Evolutionary conservation across 2,329 filamentous ascomycete species (phyloP).

Genomic region (Zasmidium angulare): DNA sequence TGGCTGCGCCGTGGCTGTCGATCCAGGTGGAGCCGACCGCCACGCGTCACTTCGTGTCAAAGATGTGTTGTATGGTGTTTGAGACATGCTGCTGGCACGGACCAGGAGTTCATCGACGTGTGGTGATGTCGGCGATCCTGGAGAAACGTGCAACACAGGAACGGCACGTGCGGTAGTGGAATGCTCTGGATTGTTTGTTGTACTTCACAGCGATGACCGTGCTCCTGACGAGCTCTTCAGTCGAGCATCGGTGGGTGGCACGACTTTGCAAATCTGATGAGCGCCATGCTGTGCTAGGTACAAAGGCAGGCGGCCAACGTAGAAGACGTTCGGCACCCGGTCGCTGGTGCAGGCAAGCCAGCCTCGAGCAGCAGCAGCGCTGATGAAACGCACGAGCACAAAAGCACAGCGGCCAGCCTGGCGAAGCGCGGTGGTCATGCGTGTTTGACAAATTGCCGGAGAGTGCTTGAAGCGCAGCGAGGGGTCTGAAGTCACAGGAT

Average conservation of each 20-base stretch:
- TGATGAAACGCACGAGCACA: slow-evolving; percentile 14
- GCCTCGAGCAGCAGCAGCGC: not conserved
- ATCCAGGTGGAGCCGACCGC: slow-evolving; percentile 4
- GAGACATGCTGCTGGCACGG: slow-evolving; percentile 23
- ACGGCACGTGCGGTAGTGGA: slow-evolving; percentile 28
- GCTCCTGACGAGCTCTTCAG: slow-evolving; percentile 1
- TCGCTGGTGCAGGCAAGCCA: not conserved
- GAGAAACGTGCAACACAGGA: slow-evolving; percentile 22
- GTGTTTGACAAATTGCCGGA: slow-evolving; percentile 21
- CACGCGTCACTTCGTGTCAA: slow-evolving; percentile 6
- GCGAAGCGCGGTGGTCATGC: slow-evolving; percentile 9
- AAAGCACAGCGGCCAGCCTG: slow-evolving; percentile 12
- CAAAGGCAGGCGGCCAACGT: slow-evolving; percentile 8
- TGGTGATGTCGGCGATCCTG: slow-evolving; percentile 8
- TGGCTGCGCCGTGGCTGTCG: not conserved
- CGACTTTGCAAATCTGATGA: slow-evolving; percentile 16
- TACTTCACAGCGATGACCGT: not conserved
- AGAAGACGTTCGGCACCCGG: not conserved
- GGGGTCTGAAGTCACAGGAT: slow-evolving; percentile 13
- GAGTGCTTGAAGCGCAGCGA: slow-evolving; percentile 3
- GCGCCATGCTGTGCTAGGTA: slow-evolving; percentile 12
- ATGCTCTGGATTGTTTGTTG: slow-evolving; percentile 9
- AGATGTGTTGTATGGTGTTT: slow-evolving; percentile 10
- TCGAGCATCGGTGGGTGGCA: slow-evolving; percentile 5
- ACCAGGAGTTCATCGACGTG: slow-evolving; percentile 26